A percentile compares a stretch with the other conserved stretches of the same genome.
Conservation (phyloP, 73 alveolate species). For the Diophrys appendiculata region DNA sequence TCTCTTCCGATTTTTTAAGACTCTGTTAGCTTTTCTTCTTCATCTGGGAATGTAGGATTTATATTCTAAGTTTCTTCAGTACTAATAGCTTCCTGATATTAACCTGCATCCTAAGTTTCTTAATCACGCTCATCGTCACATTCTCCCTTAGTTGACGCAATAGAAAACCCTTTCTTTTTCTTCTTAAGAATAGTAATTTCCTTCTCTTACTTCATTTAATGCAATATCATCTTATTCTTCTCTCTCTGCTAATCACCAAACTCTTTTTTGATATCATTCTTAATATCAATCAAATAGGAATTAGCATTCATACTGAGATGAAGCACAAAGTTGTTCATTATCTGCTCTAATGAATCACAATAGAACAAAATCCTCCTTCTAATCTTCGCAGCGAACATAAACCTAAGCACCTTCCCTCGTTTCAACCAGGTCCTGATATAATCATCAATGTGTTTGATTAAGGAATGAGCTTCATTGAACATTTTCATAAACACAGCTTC, state of each 20-base stretch:
- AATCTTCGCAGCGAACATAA: background rate
- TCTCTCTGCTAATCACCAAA: background rate
- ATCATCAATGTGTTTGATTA: background rate
- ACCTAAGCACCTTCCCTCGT: background rate
- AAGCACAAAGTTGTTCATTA: conserved; percentile 7
- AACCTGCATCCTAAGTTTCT: no score
- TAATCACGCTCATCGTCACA: background rate
- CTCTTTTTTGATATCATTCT: background rate
- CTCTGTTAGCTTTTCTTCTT: background rate
- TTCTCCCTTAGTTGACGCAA: background rate
- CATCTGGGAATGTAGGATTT: no score
- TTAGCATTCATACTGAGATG: background rate
- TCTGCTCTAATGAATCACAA: background rate
- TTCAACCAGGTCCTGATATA: background rate
- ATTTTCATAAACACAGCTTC: background rate
- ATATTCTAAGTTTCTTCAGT: no score
- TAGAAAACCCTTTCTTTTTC: background rate
- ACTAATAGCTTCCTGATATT: no score
- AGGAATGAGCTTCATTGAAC: conserved; percentile 1
- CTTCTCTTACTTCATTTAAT: background rate
- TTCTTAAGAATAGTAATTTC: background rate
- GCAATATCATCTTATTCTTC: background rate
- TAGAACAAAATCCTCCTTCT: background rate
- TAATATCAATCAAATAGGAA: conserved; percentile 2
- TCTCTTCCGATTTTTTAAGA: background rate